Evolutionary conservation across 805 yeast species (phyloP).

Genomic region (Metschnikowia continentalis): DNA sequence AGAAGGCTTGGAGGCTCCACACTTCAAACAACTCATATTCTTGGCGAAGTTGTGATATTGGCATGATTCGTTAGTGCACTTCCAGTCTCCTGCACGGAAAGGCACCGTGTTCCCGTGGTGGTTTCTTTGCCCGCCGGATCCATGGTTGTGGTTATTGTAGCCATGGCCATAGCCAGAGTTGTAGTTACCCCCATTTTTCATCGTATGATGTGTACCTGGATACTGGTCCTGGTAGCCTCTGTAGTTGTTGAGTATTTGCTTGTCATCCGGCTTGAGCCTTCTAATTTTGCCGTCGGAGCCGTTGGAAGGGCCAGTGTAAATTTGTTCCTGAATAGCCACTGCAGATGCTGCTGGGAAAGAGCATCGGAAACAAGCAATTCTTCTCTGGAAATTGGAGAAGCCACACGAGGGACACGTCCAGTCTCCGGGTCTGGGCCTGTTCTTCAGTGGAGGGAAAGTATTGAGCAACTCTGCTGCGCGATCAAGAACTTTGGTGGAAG

Average conservation of each 20-base stretch:
- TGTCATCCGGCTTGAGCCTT: slow-evolving; percentile 14
- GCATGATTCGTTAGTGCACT: slow-evolving; percentile 74
- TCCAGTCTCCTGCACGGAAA: slow-evolving; percentile 96
- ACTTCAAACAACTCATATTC: slow-evolving; percentile 78
- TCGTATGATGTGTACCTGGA: slow-evolving; percentile 6
- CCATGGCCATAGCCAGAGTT: slow-evolving; percentile 12
- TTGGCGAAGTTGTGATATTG: slow-evolving; percentile 91
- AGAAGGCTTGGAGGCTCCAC: slow-evolving; percentile 66
- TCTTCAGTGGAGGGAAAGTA: slow-evolving; percentile 80
- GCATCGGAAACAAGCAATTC: slow-evolving; percentile 92
- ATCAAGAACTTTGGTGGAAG: slow-evolving; percentile 72
- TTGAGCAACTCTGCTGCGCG: slow-evolving; percentile 76
- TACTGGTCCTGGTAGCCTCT: slow-evolving; percentile 14
- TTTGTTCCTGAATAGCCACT: slow-evolving; percentile 62
- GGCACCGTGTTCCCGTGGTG: slow-evolving; percentile 59
- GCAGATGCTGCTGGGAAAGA: slow-evolving; percentile 81
- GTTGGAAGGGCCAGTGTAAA: slow-evolving; percentile 26
- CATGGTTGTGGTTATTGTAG: slow-evolving; percentile 15
- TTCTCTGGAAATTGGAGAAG: slow-evolving; percentile 87
- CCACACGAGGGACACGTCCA: slow-evolving; percentile 99
- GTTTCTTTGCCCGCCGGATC: slow-evolving; percentile 13
- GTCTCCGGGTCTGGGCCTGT: slow-evolving; percentile 93
- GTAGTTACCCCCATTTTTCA: slow-evolving; percentile 15
- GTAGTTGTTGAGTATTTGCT: slow-evolving; percentile 8
- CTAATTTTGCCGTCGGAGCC: slow-evolving; percentile 2